Evolutionary conservation across 495 filamentous ascomycete genomes (phyloP), one percentile per base, ranked within the genome.

Genomic region (Hypomontagnella submonticulosa): DNA sequence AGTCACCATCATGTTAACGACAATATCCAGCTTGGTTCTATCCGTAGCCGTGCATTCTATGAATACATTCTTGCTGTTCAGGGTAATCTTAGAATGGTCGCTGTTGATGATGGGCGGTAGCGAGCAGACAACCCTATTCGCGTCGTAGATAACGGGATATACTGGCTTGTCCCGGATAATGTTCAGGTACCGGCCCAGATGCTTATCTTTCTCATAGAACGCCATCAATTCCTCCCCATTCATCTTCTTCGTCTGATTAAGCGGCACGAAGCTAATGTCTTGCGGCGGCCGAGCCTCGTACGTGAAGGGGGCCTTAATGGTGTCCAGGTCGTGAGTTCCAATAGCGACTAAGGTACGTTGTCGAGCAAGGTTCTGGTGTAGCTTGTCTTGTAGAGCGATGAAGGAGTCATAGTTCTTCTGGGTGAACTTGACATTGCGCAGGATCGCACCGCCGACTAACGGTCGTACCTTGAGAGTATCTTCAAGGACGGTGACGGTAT

Each of bases 31-130:
- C 80, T 99, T 99, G 6, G 95, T 99, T 75, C 89, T 88, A 79
- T 99, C 95, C 16, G 92, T 91, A n/a, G 92, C 95, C 16, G 95
- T 99, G 67, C 96, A 91, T 73, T 99, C 95, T 74, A 99, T 94
- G 80, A 98, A 92, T 72, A 98, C 84, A 75, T 98, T 97, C 67
- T 81, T 91, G 46, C 93, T 97, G 69, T 92, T 80, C 37, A 97
- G 79, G 1, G 85, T 91, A 72, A 99, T 98, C 80, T 98, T 99
- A 54, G 93, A 97, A 78, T 91, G 92, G 71, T 99, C 85, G 62
- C 92, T 87, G 78, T 99, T 99, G 83, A 99, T 99, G 73, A 98
- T 97, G 15, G 95, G 95, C 0, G 95, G 95, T 53, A 99, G 82
- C 19, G 94, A 97, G 80, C 93, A 96, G 46, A 98, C 92, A 30